These are phyloP conservation scores for Colletotrichum sidae DNA, from an alignment of 2,329 filamentous ascomycete species.

Conservation along the genomic window DNA sequence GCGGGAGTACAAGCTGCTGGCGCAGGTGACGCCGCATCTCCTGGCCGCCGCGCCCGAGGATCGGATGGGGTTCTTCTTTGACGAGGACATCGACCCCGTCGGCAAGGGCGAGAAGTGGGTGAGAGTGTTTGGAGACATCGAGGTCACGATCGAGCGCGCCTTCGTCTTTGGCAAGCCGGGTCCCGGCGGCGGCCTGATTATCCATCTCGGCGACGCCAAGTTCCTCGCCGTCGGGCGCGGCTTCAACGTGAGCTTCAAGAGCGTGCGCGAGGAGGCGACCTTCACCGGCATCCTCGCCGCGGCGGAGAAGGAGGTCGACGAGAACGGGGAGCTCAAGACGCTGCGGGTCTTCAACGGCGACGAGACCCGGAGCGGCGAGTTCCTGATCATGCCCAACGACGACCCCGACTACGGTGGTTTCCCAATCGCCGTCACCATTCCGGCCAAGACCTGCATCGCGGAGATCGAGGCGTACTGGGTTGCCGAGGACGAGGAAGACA, in stretches of 20 bases:
- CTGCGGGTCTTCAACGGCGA: slow-evolving; percentile 52
- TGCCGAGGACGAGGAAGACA: slow-evolving; percentile 43
- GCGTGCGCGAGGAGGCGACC: slow-evolving; percentile 44
- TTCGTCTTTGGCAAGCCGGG: slow-evolving; percentile 55
- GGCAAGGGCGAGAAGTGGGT: slow-evolving; percentile 44
- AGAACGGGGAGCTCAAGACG: slow-evolving; percentile 47
- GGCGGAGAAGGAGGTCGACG: slow-evolving; percentile 51
- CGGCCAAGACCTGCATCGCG: slow-evolving; percentile 61
- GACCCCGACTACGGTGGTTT: slow-evolving; percentile 68
- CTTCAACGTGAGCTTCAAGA: slow-evolving; percentile 51
- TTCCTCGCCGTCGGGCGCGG: slow-evolving; percentile 52
- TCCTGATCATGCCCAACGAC: slow-evolving; percentile 66
- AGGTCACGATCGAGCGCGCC: slow-evolving; percentile 50
- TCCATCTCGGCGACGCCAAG: slow-evolving; percentile 48
- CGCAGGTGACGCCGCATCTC: slow-evolving; percentile 43
- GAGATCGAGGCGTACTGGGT: slow-evolving; percentile 53
- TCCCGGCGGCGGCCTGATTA: slow-evolving; percentile 52
- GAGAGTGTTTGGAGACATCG: slow-evolving; percentile 46
- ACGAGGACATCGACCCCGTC: slow-evolving; percentile 45
- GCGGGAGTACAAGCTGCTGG: slow-evolving; percentile 47
- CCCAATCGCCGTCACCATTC: slow-evolving; percentile 65
- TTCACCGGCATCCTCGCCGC: slow-evolving; percentile 52
- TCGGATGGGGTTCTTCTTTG: slow-evolving; percentile 51
- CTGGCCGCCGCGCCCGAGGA: slow-evolving; percentile 46
- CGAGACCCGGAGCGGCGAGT: slow-evolving; percentile 56